Percentiles rank a stretch among this genome's conserved stretches.
Evolutionary conservation across 805 yeast genomes (phyloP).

Genomic region (Saturnispora dispora): DNA sequence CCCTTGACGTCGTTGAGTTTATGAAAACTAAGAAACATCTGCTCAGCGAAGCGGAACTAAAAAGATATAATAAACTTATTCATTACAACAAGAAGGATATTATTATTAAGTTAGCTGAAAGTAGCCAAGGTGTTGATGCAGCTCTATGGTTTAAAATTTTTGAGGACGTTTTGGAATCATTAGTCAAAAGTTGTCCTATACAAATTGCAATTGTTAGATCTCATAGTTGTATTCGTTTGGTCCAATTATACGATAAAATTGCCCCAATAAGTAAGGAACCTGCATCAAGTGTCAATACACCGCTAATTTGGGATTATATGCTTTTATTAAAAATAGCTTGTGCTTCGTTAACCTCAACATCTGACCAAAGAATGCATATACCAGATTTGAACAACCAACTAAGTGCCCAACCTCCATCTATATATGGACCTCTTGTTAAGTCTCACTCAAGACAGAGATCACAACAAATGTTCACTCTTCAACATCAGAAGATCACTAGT

Average conservation of each 20-base stretch:
- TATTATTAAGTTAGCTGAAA: conserved; percentile 71
- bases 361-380: conserved; percentile 71
- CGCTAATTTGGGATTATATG: conserved; percentile 36
- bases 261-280: conserved; percentile 43
- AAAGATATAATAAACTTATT: conserved; percentile 56
- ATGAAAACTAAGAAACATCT: conserved; percentile 42
- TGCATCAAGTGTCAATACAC: conserved; percentile 16
- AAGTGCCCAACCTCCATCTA: conserved; percentile 12
- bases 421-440: conserved; percentile 37
- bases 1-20: conserved; percentile 56
- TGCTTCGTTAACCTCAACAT: conserved; percentile 80
- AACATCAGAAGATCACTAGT: conserved; percentile 86
- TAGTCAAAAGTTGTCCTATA: conserved; percentile 79
- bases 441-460: conserved; percentile 69
- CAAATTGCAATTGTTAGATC: conserved; percentile 91
- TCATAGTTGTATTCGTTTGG: conserved; percentile 79
- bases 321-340: conserved; percentile 85
- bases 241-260: conserved; percentile 71
- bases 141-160: conserved; percentile 92
- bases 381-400: conserved; percentile 14
- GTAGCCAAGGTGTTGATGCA: conserved; percentile 90
- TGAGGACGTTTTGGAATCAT: conserved; percentile 61
- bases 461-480: conserved; percentile 70
- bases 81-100: conserved; percentile 52
- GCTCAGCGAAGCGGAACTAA: conserved; percentile 68